Base-by-base conservation (phyloP, 192 early-diverging fungal genomes). In the Thoreauomyces humboldtii region DNA sequence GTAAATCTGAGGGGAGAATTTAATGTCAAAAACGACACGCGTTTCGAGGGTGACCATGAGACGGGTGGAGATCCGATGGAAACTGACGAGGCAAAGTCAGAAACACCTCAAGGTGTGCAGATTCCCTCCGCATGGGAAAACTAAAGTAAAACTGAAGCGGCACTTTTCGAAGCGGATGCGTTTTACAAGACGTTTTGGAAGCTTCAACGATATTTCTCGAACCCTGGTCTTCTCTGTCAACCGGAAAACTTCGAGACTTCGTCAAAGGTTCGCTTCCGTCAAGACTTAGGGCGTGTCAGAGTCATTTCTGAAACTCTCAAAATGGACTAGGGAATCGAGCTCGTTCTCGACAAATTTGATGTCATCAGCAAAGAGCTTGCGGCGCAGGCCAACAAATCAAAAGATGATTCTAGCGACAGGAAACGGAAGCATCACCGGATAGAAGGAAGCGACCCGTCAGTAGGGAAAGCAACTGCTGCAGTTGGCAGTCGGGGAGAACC, bases 1-100 rank as follows among this genome's bases (percentile, higher is more conserved):
- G 92, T 96, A 53, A 98, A 98, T 41, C 68, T 92, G 38, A 78
- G 86, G 5, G 95, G 95, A 44, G 89, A 95, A 55, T 94, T 92
- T 75, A 90, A 93, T 68, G 57, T 73, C 12, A 87, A 89, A 37
- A 87, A 90, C 55, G 60, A 64, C 37, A 87, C 88, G 7, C 53
- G 69, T 21, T 71, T 74, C 67, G 76, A 86, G 35, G 22, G 38
- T 9, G 25, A 37, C 7, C 61, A 69, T 3, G 33, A 31, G 2
- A 34, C 25, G 2, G 53, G 35, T 15, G 76, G 76, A 5, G 77
- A 83, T 46, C 56, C 59, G 0, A 72, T 82, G 48, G 77, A 87
- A 19, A 72, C 73, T 24, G 74, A 77, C n/a, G n/a, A n/a, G n/a
- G n/a, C n/a, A n/a, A n/a, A n/a, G n/a, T n/a, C n/a, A n/a, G n/a